Conservation (phyloP, 1,139 yeast genomes). For the Nakaseomyces glabratus region DNA sequence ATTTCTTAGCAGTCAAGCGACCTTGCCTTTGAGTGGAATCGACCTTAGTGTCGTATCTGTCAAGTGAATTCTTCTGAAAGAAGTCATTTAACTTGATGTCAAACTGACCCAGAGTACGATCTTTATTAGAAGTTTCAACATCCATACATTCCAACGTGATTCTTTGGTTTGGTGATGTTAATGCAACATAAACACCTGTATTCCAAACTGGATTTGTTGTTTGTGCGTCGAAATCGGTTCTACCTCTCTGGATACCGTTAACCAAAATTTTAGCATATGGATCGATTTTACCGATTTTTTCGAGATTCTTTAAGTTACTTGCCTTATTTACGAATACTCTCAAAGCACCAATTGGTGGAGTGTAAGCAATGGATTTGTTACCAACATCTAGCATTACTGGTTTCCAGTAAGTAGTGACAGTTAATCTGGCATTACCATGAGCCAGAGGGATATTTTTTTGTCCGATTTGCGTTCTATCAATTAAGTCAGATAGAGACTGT, state of each 20-base stretch:
- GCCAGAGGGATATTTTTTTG: slow-evolving; percentile 65
- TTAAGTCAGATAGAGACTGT: slow-evolving; percentile 57
- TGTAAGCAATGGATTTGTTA: slow-evolving; percentile 67
- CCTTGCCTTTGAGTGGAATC: slow-evolving; percentile 51
- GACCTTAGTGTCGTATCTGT: slow-evolving; percentile 50
- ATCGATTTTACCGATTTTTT: slow-evolving; percentile 81
- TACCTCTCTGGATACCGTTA: slow-evolving; percentile 65
- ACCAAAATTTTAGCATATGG: slow-evolving; percentile 79
- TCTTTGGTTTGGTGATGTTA: slow-evolving; percentile 73
- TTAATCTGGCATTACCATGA: slow-evolving; percentile 60
- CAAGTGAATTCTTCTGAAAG: slow-evolving; percentile 47
- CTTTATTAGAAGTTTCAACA: slow-evolving; percentile 64
- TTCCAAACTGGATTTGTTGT: slow-evolving; percentile 79
- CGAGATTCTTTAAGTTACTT: slow-evolving; percentile 68
- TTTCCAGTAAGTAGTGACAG: slow-evolving; percentile 68
- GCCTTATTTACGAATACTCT: slow-evolving; percentile 69
- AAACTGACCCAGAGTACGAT: slow-evolving; percentile 79
- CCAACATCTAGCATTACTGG: slow-evolving; percentile 67
- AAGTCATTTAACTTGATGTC: slow-evolving; percentile 59
- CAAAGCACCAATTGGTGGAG: slow-evolving; percentile 87
- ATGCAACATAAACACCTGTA: slow-evolving; percentile 70
- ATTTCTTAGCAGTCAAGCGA: slow-evolving; percentile 54
- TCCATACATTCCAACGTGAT: slow-evolving; percentile 88
- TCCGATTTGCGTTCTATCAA: slow-evolving; percentile 72
- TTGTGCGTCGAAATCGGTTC: slow-evolving; percentile 65